phyloP scores from a whole-genome alignment of 2,329 filamentous ascomycete species.

The Colletotrichum sp. region DNA sequence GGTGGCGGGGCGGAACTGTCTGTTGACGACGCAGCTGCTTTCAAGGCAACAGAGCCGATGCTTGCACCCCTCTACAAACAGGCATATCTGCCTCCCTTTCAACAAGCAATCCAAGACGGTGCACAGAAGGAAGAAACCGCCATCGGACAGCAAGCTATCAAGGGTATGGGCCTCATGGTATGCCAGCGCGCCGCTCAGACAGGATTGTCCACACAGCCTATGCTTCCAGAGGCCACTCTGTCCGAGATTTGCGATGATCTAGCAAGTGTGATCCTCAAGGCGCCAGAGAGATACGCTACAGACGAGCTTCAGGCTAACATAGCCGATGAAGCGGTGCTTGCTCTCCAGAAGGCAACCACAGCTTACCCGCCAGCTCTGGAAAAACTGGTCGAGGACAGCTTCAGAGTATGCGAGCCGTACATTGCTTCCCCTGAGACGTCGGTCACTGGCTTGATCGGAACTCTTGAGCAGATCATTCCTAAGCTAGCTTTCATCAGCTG shows the following conservation, averaged over 20 bases:
- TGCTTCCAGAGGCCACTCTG: slow-evolving; percentile 11
- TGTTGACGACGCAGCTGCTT: slow-evolving; percentile 40
- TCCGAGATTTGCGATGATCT: slow-evolving; percentile 40
- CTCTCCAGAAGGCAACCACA: slow-evolving; percentile 42
- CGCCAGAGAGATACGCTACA: slow-evolving; percentile 24
- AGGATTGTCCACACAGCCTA: slow-evolving; percentile 8
- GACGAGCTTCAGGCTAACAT: slow-evolving; percentile 25
- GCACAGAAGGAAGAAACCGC: slow-evolving; percentile 42
- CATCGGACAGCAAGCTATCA: slow-evolving; percentile 47
- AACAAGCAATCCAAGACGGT: slow-evolving; percentile 28
- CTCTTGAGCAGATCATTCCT: slow-evolving; percentile 41
- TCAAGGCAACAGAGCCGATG: slow-evolving; percentile 36
- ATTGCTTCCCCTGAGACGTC: slow-evolving; percentile 2
- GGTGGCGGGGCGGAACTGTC: slow-evolving; percentile 30
- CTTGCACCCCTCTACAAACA: slow-evolving; percentile 49
- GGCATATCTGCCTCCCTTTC: slow-evolving; percentile 44
- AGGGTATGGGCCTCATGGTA: slow-evolving; percentile 50
- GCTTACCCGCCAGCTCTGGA: slow-evolving; percentile 40
- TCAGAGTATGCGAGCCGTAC: slow-evolving; percentile 2
- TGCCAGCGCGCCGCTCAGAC: slow-evolving; percentile 39
- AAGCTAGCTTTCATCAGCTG: slow-evolving; percentile 56
- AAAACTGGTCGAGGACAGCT: slow-evolving; percentile 30
- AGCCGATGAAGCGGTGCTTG: slow-evolving; percentile 44
- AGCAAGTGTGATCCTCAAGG: slow-evolving; percentile 29
- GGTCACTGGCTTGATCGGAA: background rate